Evolutionary conservation across 352 stramenopile species (phyloP).

Genomic region (Globisporangium camurandrum): DNA sequence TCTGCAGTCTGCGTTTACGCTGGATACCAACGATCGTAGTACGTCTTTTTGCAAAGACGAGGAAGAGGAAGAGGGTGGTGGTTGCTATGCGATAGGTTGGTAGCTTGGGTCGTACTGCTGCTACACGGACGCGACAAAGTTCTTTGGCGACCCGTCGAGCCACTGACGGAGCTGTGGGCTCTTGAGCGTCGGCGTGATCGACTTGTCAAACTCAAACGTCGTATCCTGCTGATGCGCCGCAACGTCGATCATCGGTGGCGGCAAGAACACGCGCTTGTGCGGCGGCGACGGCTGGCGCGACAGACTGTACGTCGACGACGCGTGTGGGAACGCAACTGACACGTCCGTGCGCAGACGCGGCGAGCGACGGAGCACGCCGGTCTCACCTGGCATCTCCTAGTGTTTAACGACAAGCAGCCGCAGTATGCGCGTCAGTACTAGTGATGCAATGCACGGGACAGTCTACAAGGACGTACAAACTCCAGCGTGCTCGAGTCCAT

Average conservation of each 20-base stretch:
- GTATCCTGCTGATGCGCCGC: constrained; percentile 63
- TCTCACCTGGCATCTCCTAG: constrained; percentile 73
- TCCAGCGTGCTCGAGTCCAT: constrained; percentile 66
- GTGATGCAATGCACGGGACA: not conserved
- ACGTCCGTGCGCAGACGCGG: constrained; percentile 76
- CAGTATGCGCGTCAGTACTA: not conserved
- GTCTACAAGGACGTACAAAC: constrained; percentile 40
- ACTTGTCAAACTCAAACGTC: constrained; percentile 81
- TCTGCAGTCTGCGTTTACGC: no score
- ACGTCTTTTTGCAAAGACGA: no score
- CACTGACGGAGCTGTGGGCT: constrained; percentile 78
- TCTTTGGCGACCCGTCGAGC: constrained; percentile 77
- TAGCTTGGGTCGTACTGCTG: no score
- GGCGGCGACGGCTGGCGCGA: constrained; percentile 43
- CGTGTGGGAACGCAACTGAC: constrained; percentile 74
- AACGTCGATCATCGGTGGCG: constrained; percentile 66
- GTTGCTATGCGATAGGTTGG: no score
- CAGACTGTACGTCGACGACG: constrained; percentile 35
- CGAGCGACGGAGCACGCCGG: constrained; percentile 59
- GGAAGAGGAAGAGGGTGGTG: no score
- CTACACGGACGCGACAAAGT: constrained; percentile 75
- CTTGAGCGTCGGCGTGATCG: constrained; percentile 82
- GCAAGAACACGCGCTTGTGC: constrained; percentile 67
- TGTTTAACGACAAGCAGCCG: constrained; percentile 1
- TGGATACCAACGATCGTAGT: no score